Evolutionary conservation across 2,329 filamentous ascomycete genomes (phyloP), one percentile per base, ranked within the genome.

Genomic region (Colletotrichum sp.): DNA sequence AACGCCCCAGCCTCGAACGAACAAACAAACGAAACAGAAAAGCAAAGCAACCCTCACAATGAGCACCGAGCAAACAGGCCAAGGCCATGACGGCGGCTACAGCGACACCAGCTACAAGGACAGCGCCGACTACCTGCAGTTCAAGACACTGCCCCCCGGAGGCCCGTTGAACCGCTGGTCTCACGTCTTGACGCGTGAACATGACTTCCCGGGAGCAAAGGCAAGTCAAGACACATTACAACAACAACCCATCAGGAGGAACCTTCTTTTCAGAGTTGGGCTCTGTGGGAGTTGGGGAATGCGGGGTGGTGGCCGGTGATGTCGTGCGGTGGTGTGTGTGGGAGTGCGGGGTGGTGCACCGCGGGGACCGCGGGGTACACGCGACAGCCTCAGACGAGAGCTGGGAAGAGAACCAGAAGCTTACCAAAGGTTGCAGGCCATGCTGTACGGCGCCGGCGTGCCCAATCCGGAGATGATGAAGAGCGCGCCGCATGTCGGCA

Each of bases 391-490:
- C 34, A 57, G 30, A 34, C 26, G 30, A 21, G 13, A 39, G 21
- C 18, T n/a, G 21, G 6, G 12, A 18, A 59, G 15, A 57, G 39
- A 62, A 5, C 6, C 16, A 15, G 18, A n/a, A 32, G 69, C 73
- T 75, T 26, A 77, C 67, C 55, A 57, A 57, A 28, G 24, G 8
- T 64, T 72, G 39, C 79, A 96, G 94, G 95, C 96, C 57, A 98
- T 98, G 96, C 90, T 99, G 26, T 99, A 98, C 85, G 96, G 95
- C 16, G 96, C 96, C 10, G 96, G 96, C 28, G 94, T 99, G 39
- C 95, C 96, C 2, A 92, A 95, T 82, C 90, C 92, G 80, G 89
- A 97, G 72, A 92, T 93, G 81, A 98, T 99, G 95, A 96, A 96
- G 86, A 96, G 91, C 73, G 94, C 94, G 69, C 95, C 96, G 15